phyloP scores from a whole-genome alignment of 2,329 filamentous ascomycete genomes.

The Phyllosticta citriasiana region DNA sequence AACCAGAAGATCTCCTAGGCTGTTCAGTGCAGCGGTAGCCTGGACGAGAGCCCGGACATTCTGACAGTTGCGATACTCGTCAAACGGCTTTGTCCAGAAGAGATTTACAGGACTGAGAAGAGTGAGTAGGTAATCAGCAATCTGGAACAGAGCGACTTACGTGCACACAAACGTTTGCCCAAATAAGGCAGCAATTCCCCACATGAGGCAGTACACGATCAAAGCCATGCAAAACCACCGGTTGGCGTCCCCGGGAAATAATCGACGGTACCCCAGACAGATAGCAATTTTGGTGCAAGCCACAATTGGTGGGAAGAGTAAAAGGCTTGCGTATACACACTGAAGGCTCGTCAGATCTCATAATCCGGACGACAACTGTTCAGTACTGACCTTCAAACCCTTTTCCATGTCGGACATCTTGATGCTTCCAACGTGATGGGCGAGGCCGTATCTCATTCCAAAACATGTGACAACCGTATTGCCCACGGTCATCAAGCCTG shows the following conservation, averaged over 20 bases:
- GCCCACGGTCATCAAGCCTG: slow-evolving; percentile 13
- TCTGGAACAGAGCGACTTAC: not conserved
- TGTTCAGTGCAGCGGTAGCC: slow-evolving; percentile 14
- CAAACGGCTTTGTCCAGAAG: not conserved
- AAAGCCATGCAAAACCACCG: slow-evolving; percentile 21
- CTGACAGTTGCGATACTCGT: slow-evolving; percentile 5
- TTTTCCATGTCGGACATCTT: not conserved
- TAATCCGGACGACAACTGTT: not conserved
- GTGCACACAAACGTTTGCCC: slow-evolving; percentile 13
- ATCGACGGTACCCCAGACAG: slow-evolving; percentile 20
- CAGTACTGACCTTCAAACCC: not conserved
- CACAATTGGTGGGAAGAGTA: slow-evolving; percentile 7
- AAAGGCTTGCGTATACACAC: slow-evolving; percentile 5
- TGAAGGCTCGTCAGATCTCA: not conserved
- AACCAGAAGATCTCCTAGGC: slow-evolving; percentile 13
- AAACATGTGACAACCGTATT: slow-evolving; percentile 19
- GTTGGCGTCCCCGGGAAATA: slow-evolving; percentile 19
- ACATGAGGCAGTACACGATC: slow-evolving; percentile 17
- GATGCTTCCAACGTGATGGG: slow-evolving; percentile 15
- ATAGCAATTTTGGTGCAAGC: slow-evolving; percentile 19
- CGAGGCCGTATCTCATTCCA: slow-evolving; percentile 17
- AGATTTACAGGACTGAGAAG: slow-evolving; percentile 10
- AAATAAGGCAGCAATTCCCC: slow-evolving; percentile 18
- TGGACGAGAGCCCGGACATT: slow-evolving; percentile 12
- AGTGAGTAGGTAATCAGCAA: not conserved